Base-by-base conservation (phyloP, 202 grass and related monocot species). In the Panicum hallii region DNA sequence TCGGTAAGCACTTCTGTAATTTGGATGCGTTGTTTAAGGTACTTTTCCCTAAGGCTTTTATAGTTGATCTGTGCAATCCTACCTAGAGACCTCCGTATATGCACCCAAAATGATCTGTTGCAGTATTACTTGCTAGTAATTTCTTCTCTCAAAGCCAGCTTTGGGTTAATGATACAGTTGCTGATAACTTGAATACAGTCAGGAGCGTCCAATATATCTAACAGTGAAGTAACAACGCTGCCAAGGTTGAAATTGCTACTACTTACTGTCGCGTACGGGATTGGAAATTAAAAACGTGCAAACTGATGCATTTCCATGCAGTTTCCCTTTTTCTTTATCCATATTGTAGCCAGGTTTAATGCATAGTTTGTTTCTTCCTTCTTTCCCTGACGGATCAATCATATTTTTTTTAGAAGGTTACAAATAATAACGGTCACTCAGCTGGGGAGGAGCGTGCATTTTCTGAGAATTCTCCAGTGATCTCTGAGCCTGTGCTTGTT, bases 401-500 rank as follows among this genome's bases (percentile, higher is more conserved):
- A 61, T 61, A 28, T 68, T 41, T 65, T 1, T 75, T 42, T 64
- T 53, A 91, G 84, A 92, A 94, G 86, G 71, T 68, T 76, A 76
- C 56, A 82, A 87, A 77, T 36, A 85, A 92, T 63, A 95, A 93
- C 52, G 82, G 62, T 11, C n/a, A 64, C 67, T 34, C 74, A 81
- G 70, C 41, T 45, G 95, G 75, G 53, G 88, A 90, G 75, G 92
- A 87, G 34, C 70, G 82, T 83, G 75, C 65, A 23, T 73, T 49
- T 53, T 53, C 91, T 64, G 91, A 86, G 44, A 89, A 88, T 63
- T 94, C 91, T 80, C 88, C 91, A 15, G 88, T 92, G 50, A 95
- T 95, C 67, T 99, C 90, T 60, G 91, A 95, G 32, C 91, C 96
- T 19, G 83, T 92, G 49, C 93, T 89, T 44, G 81, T 95, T 67